phyloP scores from a whole-genome alignment of 805 yeast species.

The Starmerella bacillaris region DNA sequence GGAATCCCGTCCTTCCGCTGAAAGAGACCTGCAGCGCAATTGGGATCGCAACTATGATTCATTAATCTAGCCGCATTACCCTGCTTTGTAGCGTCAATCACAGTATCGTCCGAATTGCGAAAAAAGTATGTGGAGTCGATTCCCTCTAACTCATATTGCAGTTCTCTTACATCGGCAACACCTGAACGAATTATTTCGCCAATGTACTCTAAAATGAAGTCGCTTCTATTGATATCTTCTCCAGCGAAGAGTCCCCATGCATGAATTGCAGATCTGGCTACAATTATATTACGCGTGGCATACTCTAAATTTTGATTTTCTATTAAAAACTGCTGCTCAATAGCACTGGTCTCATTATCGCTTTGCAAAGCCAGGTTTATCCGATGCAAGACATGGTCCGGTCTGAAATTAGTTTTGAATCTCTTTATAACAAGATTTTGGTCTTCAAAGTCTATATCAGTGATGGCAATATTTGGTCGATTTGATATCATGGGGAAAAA shows the following conservation, averaged over 20 bases:
- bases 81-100: constrained; percentile 89
- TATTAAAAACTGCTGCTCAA: too few species aligned
- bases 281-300: too few species aligned
- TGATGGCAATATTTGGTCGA: too few species aligned
- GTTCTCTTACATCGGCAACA: constrained; percentile 83
- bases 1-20: constrained; percentile 73
- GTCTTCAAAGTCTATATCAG: too few species aligned
- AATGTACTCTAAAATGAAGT: constrained; percentile 94
- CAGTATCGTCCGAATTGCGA: constrained; percentile 82
- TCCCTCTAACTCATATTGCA: constrained; percentile 69
- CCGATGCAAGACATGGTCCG: too few species aligned
- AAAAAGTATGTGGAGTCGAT: constrained; percentile 89
- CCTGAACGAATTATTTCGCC: constrained; percentile 90
- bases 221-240: constrained; percentile 88
- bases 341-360: too few species aligned
- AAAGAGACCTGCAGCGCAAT: constrained; percentile 80
- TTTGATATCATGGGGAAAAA: too few species aligned
- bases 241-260: constrained; percentile 95
- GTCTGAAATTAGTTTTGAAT: too few species aligned
- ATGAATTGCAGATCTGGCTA: constrained; percentile 91
- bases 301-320: too few species aligned
- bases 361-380: too few species aligned
- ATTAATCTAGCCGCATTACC: constrained; percentile 96
- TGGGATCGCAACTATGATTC: constrained; percentile 93
- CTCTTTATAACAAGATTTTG: too few species aligned